Evolutionary conservation across 495 filamentous ascomycete species (phyloP).

Genomic region (Annulohypoxylon maeteangense): DNA sequence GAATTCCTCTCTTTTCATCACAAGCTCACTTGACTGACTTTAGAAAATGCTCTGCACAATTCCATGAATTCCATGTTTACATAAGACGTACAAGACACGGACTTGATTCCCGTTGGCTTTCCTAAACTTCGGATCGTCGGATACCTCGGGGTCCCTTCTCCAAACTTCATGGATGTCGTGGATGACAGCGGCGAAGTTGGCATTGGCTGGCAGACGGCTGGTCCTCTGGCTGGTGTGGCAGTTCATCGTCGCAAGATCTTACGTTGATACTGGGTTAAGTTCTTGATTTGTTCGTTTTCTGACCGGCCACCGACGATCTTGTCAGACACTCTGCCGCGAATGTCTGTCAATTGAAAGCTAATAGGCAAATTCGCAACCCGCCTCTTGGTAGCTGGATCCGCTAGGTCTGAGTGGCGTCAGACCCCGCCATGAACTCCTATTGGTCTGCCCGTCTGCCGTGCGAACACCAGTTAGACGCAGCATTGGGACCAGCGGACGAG

Average conservation of each 20-base stretch:
- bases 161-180: neutral
- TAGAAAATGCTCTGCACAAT: constrained; percentile 25
- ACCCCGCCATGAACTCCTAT: constrained; percentile 8
- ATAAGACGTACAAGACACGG: neutral
- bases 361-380: constrained; percentile 10
- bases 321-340: constrained; percentile 32
- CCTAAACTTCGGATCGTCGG: constrained; percentile 32
- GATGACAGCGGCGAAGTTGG: constrained; percentile 10
- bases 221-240: neutral
- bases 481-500: constrained; percentile 13
- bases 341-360: constrained; percentile 12
- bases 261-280: neutral
- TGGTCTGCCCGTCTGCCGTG: constrained; percentile 28
- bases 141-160: constrained; percentile 15
- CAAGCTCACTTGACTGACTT: constrained; percentile 16
- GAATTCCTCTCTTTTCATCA: neutral
- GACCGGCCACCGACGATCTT: constrained; percentile 43
- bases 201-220: neutral
- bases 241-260: constrained; percentile 11
- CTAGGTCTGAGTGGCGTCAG: constrained; percentile 6
- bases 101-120: constrained; percentile 8
- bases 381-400: constrained; percentile 13
- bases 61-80: neutral
- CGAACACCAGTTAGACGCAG: constrained; percentile 3
- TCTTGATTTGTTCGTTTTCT: constrained; percentile 14